Base-by-base conservation (phyloP, 202 grass and related monocot genomes). In the Zoysia matrella region DNA sequence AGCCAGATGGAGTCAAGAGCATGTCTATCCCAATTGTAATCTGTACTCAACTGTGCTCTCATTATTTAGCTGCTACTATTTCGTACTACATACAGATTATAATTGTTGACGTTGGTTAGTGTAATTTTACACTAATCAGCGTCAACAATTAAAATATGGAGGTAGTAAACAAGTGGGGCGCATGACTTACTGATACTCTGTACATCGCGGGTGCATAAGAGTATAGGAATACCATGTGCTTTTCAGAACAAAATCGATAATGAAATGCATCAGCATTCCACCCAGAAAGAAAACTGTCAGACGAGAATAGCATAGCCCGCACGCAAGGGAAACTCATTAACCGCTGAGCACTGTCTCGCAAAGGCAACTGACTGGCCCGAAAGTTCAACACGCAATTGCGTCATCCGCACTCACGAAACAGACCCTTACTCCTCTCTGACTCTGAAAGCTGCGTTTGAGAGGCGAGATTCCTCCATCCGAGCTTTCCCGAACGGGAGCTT, bases 301-400 rank as follows among this genome's bases (percentile, higher is more conserved):
- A 8, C 47, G 57, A 85, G 60, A 85, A 63, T 61, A 85, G 65
- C 67, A 16, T 73, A 82, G 78, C 22, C 78, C 45, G 54, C 74
- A 89, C 68, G 83, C 47, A 63, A 86, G 42, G 69, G 82, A 76
- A 85, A 80, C 71, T 55, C 12, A 62, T 8, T 58, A 76, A 57
- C 14, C 56, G 8, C 12, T 3, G 36, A 72, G 64, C 58, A 72
- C 0, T 52, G 51, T 45, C 47, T 47, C 55, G 22, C 16, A 14
- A 9, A 81, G 8, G 11, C 65, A 9, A 62, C 30, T 36, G 30
- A 36, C 30, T 36, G 30, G 30, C 30, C 30, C 30, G 42, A 52
- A 80, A 49, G 53, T 69, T 79, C 65, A 3, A 76, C 74, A 90
- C 88, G 78, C 73, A 86, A 85, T 61, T 30, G 73, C 46, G 53